Base-by-base conservation (phyloP, 2,329 filamentous ascomycete genomes). In the Myriosclerotinia curreyana region DNA sequence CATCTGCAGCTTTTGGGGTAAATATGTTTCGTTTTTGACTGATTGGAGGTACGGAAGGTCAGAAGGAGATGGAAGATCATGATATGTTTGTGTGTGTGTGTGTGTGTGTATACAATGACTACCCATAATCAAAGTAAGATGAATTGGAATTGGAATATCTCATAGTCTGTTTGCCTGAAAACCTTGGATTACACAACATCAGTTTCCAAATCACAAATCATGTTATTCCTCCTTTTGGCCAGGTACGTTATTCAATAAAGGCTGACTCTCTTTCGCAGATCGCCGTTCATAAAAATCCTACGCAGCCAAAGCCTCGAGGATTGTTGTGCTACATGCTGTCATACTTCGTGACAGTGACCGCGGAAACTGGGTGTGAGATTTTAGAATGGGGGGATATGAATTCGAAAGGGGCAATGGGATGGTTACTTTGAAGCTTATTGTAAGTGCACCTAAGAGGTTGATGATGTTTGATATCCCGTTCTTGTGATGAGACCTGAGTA, bases 341-440 rank as follows among this genome's bases (percentile, higher is more conserved):
- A 58, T 58, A 20, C 53, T 28, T 42, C 22, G 38, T 28, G 53
- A 42, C 38, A 7, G 53, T 55, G 60, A 20, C n/a, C 31, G 50
- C n/a, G 40, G 50, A 62, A 46, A 42, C 25, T 54, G n/a, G 40
- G 28, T 11, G 50, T 54, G 34, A 48, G 60, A 62, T 62, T 62
- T 62, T 54, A 48, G 50, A 36, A 28, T n/a, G n/a, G 25, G 17
- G 8, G 31, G n/a, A 55, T 38, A n/a, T 55, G 40, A 55, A 55
- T n/a, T n/a, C 2, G 28, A 5, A 5, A 25, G 28, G n/a, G 28
- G 31, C 15, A 31, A 25, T 36, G 36, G 34, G 28, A 58, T 42
- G 61, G 44, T 58, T 63, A 50, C 61, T 42, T 58, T 42, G 52
- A 42, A 58, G 44, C 53, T 38, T 36, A 40, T 58, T 25, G 5